Percentiles rank a stretch among this genome's conserved stretches.
Evolutionary conservation across 2,329 filamentous ascomycete genomes (phyloP).

Genomic region (Hawksworthiomyces lignivorus): DNA sequence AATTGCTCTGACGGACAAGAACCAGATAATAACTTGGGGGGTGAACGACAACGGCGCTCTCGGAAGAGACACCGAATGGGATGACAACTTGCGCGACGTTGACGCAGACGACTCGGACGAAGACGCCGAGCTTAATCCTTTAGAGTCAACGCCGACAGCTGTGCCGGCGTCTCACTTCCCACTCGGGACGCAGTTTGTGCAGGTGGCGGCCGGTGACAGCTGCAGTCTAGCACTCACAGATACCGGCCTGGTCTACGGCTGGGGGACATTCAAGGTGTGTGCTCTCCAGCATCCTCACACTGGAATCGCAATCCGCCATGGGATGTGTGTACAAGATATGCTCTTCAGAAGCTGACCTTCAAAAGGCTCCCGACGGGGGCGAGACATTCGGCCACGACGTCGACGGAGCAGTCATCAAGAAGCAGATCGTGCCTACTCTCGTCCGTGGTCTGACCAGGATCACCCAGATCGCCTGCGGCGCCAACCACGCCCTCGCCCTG

Average conservation of each 20-base stretch:
- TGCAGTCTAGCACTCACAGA: conserved; percentile 63
- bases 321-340: too few relatives aligned
- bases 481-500: conserved; percentile 53
- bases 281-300: too few relatives aligned
- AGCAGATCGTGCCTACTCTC: conserved; percentile 11
- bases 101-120: conserved; percentile 33
- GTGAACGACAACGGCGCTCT: conserved; percentile 63
- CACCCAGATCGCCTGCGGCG: conserved; percentile 43
- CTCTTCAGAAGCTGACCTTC: too few relatives aligned
- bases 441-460: conserved; percentile 43
- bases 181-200: conserved; percentile 26
- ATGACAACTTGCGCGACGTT: conserved; percentile 22
- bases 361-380: too few relatives aligned
- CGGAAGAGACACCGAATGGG: conserved; percentile 52
- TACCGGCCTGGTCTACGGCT: conserved; percentile 66
- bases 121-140: conserved; percentile 40
- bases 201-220: conserved; percentile 61
- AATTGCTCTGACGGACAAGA: conserved; percentile 56
- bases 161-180: conserved; percentile 43
- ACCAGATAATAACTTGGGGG: conserved; percentile 61
- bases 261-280: conserved; percentile 66
- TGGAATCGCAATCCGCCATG: too few relatives aligned
- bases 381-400: too few relatives aligned
- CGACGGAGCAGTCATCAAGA: too few relatives aligned
- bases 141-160: conserved; percentile 49